Conservation (phyloP, 495 filamentous ascomycete genomes). For the Thozetella sp. region DNA sequence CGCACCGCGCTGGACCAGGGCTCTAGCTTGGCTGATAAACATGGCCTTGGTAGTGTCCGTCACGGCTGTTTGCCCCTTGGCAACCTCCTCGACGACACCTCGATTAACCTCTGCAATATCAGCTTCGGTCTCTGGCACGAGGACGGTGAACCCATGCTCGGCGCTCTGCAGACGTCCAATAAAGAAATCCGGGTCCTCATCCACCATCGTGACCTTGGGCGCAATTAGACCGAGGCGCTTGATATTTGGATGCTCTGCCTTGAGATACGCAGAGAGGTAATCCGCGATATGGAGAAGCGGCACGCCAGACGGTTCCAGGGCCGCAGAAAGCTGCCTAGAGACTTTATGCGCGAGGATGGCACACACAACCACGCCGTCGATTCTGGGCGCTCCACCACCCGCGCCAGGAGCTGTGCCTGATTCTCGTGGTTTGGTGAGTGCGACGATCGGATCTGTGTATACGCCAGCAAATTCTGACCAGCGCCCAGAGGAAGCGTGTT, state of each 20-base stretch:
- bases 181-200: conserved; percentile 13
- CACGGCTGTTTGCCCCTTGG: conserved; percentile 11
- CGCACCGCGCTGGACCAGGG: conserved; percentile 14
- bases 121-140: conserved; percentile 7
- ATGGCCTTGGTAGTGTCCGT: conserved; percentile 9
- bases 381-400: background rate
- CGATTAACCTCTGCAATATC: conserved; percentile 10
- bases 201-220: conserved; percentile 9
- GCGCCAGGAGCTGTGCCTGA: background rate
- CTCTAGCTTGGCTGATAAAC: conserved; percentile 9
- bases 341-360: conserved; percentile 20
- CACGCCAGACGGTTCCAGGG: conserved; percentile 3
- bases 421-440: background rate
- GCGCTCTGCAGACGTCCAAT: conserved; percentile 5
- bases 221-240: conserved; percentile 13
- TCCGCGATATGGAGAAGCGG: conserved; percentile 18
- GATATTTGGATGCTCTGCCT: conserved; percentile 7
- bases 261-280: conserved; percentile 11
- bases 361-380: conserved; percentile 15
- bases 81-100: conserved; percentile 12
- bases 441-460: conserved; percentile 7
- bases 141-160: conserved; percentile 9
- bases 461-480: conserved; percentile 12
- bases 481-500: conserved; percentile 2
- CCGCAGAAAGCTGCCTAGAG: conserved; percentile 4